A percentile compares a stretch with the other conserved stretches of the same genome.
Conservation (phyloP, 164 flowering plant species). For the Akebia trifoliata region DNA sequence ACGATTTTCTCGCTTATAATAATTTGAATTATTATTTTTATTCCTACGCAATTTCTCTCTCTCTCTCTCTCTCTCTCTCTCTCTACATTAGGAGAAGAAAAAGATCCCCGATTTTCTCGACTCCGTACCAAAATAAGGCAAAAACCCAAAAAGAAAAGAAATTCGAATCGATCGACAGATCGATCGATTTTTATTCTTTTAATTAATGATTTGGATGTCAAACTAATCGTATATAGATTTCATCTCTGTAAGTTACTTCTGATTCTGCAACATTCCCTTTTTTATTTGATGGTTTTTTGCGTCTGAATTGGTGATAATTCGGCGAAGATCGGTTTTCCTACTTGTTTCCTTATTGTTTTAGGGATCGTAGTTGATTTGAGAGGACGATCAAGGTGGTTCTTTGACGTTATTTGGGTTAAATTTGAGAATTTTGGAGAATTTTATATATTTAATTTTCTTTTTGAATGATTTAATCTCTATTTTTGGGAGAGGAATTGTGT, state of each 20-base stretch:
- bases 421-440: background rate
- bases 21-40: background rate
- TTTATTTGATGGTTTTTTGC: slow-evolving; percentile 1
- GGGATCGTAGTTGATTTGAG: slow-evolving; percentile 4
- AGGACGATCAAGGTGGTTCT: background rate
- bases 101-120: slow-evolving; percentile 16
- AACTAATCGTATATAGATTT: slow-evolving; percentile 4
- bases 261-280: slow-evolving; percentile 1
- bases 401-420: background rate
- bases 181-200: background rate
- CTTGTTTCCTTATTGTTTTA: background rate
- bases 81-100: too few species aligned
- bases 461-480: background rate
- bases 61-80: too few species aligned
- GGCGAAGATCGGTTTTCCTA: background rate
- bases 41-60: background rate
- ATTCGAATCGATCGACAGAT: too few species aligned
- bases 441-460: background rate
- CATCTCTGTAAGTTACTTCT: background rate
- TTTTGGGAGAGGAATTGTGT: background rate
- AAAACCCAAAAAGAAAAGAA: background rate
- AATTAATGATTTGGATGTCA: too few species aligned
- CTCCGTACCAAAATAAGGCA: background rate
- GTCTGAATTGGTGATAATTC: slow-evolving; percentile 11
- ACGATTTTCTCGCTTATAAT: slow-evolving; percentile 20